Evolutionary conservation across 1,284 basidiomycete species (phyloP), one percentile per base, ranked within the genome.

Genomic region (Trametes versicolor): DNA sequence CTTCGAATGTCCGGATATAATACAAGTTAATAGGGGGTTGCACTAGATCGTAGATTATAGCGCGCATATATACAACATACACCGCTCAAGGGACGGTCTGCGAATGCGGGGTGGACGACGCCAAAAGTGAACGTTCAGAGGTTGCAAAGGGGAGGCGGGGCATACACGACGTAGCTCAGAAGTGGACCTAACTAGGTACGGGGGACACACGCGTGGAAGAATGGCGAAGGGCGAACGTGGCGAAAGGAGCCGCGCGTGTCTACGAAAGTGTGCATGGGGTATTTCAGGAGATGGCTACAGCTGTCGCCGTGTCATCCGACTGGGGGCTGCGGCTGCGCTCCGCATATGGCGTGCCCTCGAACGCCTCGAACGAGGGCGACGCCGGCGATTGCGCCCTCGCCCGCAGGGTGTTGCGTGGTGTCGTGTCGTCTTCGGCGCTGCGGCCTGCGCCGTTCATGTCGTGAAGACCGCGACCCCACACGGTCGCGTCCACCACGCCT

Each of bases 401-500:
- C 56, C 80, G 73, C 25, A 80, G 72, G 23, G 84, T 82, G 74
- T 79, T 81, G 70, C 82, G 82, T 61, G 87, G 85, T 41, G 86
- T 88, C 53, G 78, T 75, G 54, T 79, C 81, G 47, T 77, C 79
- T 66, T 79, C 71, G 72, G 74, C 69, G 71, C 73, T 17, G 57
- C 72, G 73, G 5, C 27, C 79, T 23, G 51, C 53, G 34, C 34
- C 34, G 48, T 60, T 56, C 2, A 55, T 23, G 32, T 41, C 49
- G 10, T 53, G 17, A 32, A 27, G 50, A 39, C 39, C 27, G 56
- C 45, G 21, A 10, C 29, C 61, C 68, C 68, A 69, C 34, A 67
- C 58, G 39, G 53, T 55, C 15, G 68, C 59, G 27, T 60, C 59
- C 4, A 58, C 58, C 19, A 51, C 75, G 66, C 79, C 84, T 82